Evolutionary conservation across 1,284 basidiomycete species (phyloP).

Genomic region (Athelia sp.): DNA sequence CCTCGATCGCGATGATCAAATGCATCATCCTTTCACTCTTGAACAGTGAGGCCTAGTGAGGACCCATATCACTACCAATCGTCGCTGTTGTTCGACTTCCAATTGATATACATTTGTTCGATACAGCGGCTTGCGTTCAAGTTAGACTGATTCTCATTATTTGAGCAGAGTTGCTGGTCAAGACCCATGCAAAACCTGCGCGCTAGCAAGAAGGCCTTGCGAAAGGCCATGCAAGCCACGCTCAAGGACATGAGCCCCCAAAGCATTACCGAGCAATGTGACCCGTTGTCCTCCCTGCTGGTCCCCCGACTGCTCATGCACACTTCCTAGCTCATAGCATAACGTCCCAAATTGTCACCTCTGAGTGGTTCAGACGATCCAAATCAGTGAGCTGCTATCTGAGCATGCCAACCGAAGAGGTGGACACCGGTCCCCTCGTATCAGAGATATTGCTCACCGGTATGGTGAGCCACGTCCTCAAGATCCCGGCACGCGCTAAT

Average conservation of each 20-base stretch:
- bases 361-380: conserved; percentile 45
- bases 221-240: conserved; percentile 41
- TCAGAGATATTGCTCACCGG: conserved; percentile 43
- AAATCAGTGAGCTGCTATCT: conserved; percentile 66
- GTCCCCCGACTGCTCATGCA: neutral
- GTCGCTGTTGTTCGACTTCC: no score
- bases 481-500: no score
- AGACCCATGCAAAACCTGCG: neutral
- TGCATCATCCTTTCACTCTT: no score
- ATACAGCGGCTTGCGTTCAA: no score
- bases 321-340: conserved; percentile 47
- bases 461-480: conserved; percentile 17
- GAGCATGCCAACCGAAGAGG: conserved; percentile 70
- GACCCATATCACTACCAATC: no score
- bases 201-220: conserved; percentile 47
- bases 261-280: conserved; percentile 58
- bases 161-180: no score
- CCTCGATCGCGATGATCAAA: no score
- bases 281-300: neutral
- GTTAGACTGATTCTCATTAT: no score
- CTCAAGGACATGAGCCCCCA: conserved; percentile 37
- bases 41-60: no score
- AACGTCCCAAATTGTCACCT: conserved; percentile 37
- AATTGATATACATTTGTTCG: no score
- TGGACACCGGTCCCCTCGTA: conserved; percentile 51